Evolutionary conservation across 1,284 basidiomycete genomes (phyloP).

Genomic region (Neolentinus lepideus): DNA sequence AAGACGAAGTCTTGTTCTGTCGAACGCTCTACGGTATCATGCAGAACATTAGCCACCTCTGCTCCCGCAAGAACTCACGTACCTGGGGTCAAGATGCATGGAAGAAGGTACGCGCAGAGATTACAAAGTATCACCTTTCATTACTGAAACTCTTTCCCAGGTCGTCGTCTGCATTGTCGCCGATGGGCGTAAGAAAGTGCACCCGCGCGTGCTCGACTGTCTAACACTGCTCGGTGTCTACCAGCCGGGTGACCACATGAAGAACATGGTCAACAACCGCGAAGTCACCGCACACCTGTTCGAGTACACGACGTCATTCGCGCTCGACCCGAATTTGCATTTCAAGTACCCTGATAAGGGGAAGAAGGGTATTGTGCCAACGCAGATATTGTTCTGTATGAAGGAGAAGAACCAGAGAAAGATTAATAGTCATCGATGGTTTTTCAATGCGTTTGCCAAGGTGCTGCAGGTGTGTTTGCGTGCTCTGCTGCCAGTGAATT

Average conservation of each 20-base stretch:
- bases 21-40: conserved; percentile 95
- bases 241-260: conserved; percentile 79
- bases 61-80: conserved; percentile 87
- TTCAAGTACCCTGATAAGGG: conserved; percentile 95
- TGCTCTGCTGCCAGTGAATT: too few species aligned
- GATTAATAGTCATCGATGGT: conserved; percentile 95
- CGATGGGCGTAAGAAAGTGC: conserved; percentile 88
- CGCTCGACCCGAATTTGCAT: conserved; percentile 80
- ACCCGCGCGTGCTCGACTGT: conserved; percentile 92
- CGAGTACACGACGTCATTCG: conserved; percentile 93
- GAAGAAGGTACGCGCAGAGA: conserved; percentile 69
- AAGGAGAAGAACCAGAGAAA: conserved; percentile 97
- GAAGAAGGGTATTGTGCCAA: conserved; percentile 93
- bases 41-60: conserved; percentile 86
- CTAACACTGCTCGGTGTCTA: conserved; percentile 77
- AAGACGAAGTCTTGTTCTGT: conserved; percentile 91
- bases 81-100: conserved; percentile 97
- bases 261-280: conserved; percentile 83
- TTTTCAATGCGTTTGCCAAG: conserved; percentile 86
- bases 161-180: conserved; percentile 95
- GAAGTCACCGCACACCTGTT: conserved; percentile 92
- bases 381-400: conserved; percentile 88
- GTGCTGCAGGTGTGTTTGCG: conserved; percentile 71
- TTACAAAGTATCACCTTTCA: neutral
- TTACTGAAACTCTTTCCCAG: conserved; percentile 27